Percentiles rank a stretch among this genome's conserved stretches.
Conservation (phyloP, 1,139 yeast genomes). For the Entelexis sorbosivorans region DNA sequence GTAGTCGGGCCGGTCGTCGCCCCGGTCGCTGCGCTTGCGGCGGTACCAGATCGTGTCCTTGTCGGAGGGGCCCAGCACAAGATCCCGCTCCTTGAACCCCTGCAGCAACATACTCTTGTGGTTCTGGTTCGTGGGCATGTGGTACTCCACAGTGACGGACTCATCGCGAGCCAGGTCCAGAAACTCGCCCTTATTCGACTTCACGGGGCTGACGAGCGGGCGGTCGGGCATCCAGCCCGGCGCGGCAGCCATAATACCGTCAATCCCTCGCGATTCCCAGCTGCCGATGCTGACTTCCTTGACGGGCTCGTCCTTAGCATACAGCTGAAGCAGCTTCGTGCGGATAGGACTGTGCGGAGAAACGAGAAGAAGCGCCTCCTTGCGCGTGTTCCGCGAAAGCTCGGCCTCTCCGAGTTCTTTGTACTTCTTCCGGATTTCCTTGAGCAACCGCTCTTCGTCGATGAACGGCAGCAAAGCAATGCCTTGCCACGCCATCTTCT, state of each 20-base stretch:
- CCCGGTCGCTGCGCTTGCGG: constrained; percentile 22
- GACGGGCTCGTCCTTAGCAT: constrained; percentile 7
- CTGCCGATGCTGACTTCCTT: constrained; percentile 32
- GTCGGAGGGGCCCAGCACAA: constrained; percentile 58
- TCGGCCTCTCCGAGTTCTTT: constrained; percentile 57
- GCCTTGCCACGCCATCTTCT: constrained; percentile 96
- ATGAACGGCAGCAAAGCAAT: constrained; percentile 92
- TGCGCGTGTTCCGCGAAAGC: constrained; percentile 37
- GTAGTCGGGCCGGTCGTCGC: constrained; percentile 24
- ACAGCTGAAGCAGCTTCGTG: constrained; percentile 23
- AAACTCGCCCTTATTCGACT: constrained; percentile 33
- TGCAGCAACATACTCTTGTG: constrained; percentile 72
- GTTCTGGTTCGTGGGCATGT: constrained; percentile 37
- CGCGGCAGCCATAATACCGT: constrained; percentile 50
- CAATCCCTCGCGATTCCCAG: constrained; percentile 43
- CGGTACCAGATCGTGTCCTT: constrained; percentile 41
- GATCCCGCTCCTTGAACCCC: constrained; percentile 57
- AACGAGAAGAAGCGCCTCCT: constrained; percentile 28
- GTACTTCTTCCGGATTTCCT: constrained; percentile 57
- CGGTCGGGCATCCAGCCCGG: constrained; percentile 41
- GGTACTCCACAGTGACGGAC: constrained; percentile 48
- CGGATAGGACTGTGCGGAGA: constrained; percentile 25
- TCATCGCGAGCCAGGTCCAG: constrained; percentile 45
- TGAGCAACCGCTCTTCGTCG: constrained; percentile 64
- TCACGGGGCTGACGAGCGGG: constrained; percentile 48